Base-by-base conservation (phyloP, 257 asterid species). In the Plectranthus barbatus region DNA sequence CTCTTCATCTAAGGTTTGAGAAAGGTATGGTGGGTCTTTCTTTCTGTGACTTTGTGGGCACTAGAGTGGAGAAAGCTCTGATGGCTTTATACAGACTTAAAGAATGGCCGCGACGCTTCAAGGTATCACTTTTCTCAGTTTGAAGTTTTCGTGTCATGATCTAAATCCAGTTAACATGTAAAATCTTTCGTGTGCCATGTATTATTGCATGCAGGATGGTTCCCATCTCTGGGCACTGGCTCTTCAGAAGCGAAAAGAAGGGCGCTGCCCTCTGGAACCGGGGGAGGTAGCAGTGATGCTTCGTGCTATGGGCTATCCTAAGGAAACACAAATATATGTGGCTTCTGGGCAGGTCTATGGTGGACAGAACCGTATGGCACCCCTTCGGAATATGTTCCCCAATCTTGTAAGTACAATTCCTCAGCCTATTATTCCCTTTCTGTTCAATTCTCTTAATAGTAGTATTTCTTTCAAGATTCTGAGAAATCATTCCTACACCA, bases 11-110 rank as follows among this genome's bases (percentile, higher is more conserved):
- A 58, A 83, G 99, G 78, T 93, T 93, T 76, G 99, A 93, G 78
- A 93, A 93, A 81, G 99, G 99, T 74, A 93, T 93, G 99, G 99
- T 93, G 60, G 99, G 99, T 71, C 96, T 93, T 36, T 93, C 97
- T 14, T 93, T 93, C 82, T 93, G 99, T 70, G 99, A 93, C 77
- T 93, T 93, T 76, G 95, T 93, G 62, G 99, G 97, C 37, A 80
- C 96, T 53, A 81, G 99, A 73, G 42, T 67, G 60, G 97, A 93
- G 88, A 93, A 90, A 81, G 94, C 87, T 64, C 82, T 90, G 57
- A 93, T 93, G 97, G 88, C 96, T 68, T 14, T 80, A 64, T 90
- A 93, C 83, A 78, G 99, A 76, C 80, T 75, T 49, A 93, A 93
- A 79, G 97, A 93, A 80, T 93, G 99, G 99, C 99, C 99, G 60